Base-by-base conservation (phyloP, 163 green algal species). In the Volvox carteri region DNA sequence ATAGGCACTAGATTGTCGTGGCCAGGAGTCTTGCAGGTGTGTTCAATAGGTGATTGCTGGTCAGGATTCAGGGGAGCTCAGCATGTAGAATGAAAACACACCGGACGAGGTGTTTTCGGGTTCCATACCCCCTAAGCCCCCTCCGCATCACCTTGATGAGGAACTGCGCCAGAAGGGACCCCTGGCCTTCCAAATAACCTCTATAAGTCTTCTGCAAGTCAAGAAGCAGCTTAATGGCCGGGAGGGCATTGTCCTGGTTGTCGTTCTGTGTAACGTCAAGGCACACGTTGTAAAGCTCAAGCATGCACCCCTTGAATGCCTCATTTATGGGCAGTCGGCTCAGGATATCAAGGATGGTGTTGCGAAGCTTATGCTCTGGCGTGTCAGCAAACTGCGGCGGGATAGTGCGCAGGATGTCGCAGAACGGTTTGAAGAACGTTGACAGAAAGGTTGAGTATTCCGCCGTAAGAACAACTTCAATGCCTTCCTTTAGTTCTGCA, bases 181-280 rank as follows among this genome's bases (percentile, higher is more conserved):
- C 95, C 72, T 95, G 92, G 35, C 25, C 25, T 80, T 94, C 90
- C 78, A 93, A 78, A 11, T 79, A 78, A 19, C 81, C 78, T 62
- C 97, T 96, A 87, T 97, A 98, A 0, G 94, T 94, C 81, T 98
- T 98, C 89, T 98, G 94, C 42, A 99, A 77, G 76, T 99, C 98
- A 80, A 98, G 96, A 16, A 98, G 90, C 41, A 98, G 92, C 25
- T 96, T 96, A 78, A 98, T 92, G 23, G 92, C 93, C 0, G 98
- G 84, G n/a, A 98, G 84, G 2, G 91, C 97, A 86, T 98, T 98
- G 11, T 97, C 96, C 93, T 99, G 97, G 77, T 98, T 98, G 90
- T 99, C 97, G 1, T 60, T 88, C 35, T 78, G 68, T 28, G 98
- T 90, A 7, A 96, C 86, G 28, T 84, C 70, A n/a, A 98, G 88